A percentile compares a stretch with the other conserved stretches of the same genome.
These are phyloP conservation scores for Trypethelium eluteriae DNA, from an alignment of 495 filamentous ascomycete species.

Conservation along the genomic window DNA sequence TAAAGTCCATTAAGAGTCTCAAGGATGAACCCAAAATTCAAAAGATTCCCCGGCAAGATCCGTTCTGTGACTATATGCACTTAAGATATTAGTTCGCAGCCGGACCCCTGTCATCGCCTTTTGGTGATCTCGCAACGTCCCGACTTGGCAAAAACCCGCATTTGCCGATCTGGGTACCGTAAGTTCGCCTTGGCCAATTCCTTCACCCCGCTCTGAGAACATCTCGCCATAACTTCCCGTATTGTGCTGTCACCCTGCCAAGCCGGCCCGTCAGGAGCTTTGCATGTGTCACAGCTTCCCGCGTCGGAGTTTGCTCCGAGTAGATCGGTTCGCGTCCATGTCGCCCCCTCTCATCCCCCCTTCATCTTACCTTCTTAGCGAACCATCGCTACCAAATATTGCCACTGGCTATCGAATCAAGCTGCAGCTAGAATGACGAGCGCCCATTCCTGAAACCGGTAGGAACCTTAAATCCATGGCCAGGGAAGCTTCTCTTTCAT, in stretches of 20 bases:
- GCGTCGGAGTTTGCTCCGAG: too few relatives aligned
- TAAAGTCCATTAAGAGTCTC: neutral
- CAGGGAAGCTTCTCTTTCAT: too few relatives aligned
- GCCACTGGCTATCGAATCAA: too few relatives aligned
- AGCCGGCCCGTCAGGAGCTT: too few relatives aligned
- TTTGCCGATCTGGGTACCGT: neutral
- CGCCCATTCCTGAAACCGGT: too few relatives aligned
- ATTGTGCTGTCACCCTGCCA: neutral
- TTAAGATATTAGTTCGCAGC: neutral
- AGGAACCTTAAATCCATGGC: too few relatives aligned
- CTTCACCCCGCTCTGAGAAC: neutral
- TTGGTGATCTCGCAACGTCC: neutral
- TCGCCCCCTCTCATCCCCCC: too few relatives aligned
- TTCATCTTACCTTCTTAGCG: too few relatives aligned
- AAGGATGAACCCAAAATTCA: neutral
- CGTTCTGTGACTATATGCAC: neutral
- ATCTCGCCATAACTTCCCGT: conserved; percentile 2
- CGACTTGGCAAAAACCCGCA: neutral
- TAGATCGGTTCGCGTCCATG: too few relatives aligned
- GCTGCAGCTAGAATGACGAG: too few relatives aligned
- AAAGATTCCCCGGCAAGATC: neutral
- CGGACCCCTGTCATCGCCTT: neutral
- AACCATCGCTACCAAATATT: too few relatives aligned
- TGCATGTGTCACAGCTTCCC: too few relatives aligned
- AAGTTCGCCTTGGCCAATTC: neutral